phyloP scores from a whole-genome alignment of 2,329 filamentous ascomycete species.

The Lecanosticta acicola region DNA sequence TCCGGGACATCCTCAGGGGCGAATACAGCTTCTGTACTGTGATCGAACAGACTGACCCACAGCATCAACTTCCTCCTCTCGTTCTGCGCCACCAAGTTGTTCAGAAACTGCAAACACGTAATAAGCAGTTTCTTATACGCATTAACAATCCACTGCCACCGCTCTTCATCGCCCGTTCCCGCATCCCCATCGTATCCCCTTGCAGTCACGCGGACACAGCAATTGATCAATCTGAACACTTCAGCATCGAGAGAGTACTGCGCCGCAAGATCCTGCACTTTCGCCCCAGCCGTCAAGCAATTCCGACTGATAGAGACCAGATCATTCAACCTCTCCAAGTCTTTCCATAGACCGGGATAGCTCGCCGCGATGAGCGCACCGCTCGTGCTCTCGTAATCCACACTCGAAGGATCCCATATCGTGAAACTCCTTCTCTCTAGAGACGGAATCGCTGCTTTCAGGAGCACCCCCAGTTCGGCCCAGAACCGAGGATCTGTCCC shows the following conservation, averaged over 20 bases:
- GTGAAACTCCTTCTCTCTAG: constrained; percentile 58
- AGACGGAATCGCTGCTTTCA: constrained; percentile 56
- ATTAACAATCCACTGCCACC: constrained; percentile 61
- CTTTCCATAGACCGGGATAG: constrained; percentile 54
- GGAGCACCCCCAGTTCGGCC: constrained; percentile 53
- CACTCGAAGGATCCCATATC: constrained; percentile 51
- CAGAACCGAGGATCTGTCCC: constrained; percentile 54
- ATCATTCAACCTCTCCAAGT: constrained; percentile 59
- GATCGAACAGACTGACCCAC: constrained; percentile 60
- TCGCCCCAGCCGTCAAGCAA: constrained; percentile 55
- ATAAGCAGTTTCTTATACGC: constrained; percentile 61
- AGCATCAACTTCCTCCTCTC: constrained; percentile 60
- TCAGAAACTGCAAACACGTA: constrained; percentile 60
- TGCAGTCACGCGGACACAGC: constrained; percentile 59
- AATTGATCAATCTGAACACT: constrained; percentile 56
- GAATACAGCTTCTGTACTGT: constrained; percentile 30
- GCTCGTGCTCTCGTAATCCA: constrained; percentile 54
- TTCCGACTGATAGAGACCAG: constrained; percentile 58
- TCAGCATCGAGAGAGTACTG: constrained; percentile 56
- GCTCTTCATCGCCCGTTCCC: constrained; percentile 56
- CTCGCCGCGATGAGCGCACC: constrained; percentile 58
- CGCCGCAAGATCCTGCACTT: constrained; percentile 58
- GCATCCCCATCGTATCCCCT: constrained; percentile 60
- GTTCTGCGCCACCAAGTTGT: constrained; percentile 61
- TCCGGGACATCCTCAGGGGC: constrained; percentile 26